Base-by-base conservation (phyloP, 768 basidiomycete species). In the Psilocybe sp. region DNA sequence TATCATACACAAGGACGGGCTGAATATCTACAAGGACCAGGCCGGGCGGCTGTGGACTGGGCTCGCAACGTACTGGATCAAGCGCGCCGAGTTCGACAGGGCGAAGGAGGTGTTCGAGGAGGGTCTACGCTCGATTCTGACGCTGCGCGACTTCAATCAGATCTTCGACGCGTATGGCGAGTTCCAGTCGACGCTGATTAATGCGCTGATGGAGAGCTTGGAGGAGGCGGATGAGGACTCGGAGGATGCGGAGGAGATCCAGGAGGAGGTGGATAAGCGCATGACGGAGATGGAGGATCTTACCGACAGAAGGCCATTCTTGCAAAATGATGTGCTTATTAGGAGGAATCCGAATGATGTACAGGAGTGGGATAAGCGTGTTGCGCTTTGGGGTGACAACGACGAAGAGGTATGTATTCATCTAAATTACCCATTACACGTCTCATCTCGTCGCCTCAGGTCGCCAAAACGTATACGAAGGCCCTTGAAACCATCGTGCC, bases 281-380 rank as follows among this genome's bases (percentile, higher is more conserved):
- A 97, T 98, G 90, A 87, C 86, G 63, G 86, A 87, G 52, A 94
- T 98, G 60, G 96, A 98, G 67, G 89, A 85, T 36, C 67, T 99
- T 57, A 96, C 96, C 78, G 97, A 99, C 65, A 78, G 95, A 43
- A 70, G 97, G 63, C 96, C 93, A 2, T 98, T 99, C 78, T 74
- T 99, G 54, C 85, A 97, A 40, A 99, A 99, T 60, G 95, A 98
- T 60, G 97, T 98, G 11, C 71, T 98, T 13, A 67, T 98, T 33
- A 74, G 97, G 53, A 75, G 97, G 60, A 99, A 99, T 74, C 91
- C 92, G 4, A 91, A 98, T 59, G 97, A 99, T 60, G 97, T 98
- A 1, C 93, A 97, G 57, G 97, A 99, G 65, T 99, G 97, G 97
- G 97, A 98, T 72, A 99, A 99, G 69, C 77, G 96, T 33, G 82